Conservation (phyloP, 345 rosid species). For the Cardamine resedifolia region DNA sequence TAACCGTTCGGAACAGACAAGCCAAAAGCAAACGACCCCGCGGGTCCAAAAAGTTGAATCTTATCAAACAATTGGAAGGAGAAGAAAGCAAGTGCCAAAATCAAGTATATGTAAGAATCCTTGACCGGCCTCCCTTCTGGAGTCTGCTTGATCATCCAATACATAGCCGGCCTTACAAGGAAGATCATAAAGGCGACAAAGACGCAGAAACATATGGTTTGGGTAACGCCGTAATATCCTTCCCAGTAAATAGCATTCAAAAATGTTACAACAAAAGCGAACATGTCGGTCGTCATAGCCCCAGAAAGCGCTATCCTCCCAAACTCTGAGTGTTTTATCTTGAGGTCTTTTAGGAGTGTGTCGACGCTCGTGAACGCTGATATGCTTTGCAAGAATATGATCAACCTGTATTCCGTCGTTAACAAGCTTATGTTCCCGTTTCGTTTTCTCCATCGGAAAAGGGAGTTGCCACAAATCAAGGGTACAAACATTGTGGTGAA, state of each 20-base stretch:
- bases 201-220: constrained; percentile 6
- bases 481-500: constrained; percentile 39
- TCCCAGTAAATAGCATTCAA: constrained; percentile 9
- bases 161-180: constrained; percentile 33
- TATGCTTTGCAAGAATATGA: constrained; percentile 25
- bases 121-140: constrained; percentile 44
- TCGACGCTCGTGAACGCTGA: constrained; percentile 48
- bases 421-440: not conserved
- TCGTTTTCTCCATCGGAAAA: constrained; percentile 13
- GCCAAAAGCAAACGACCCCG: constrained; percentile 45
- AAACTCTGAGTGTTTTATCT: constrained; percentile 52
- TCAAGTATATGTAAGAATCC: constrained; percentile 27
- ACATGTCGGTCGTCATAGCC: constrained; percentile 36
- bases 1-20: constrained; percentile 46
- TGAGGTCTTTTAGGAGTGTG: constrained; percentile 48
- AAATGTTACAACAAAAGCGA: constrained; percentile 21
- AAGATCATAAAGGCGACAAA: not conserved
- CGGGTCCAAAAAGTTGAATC: constrained; percentile 15
- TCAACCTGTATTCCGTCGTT: not conserved
- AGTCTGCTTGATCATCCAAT: constrained; percentile 37
- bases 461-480: not conserved
- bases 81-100: constrained; percentile 31
- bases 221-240: not conserved
- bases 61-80: constrained; percentile 10
- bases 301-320: constrained; percentile 49